Evolutionary conservation across 208 protist species (phyloP), one percentile per base, ranked within the genome.

Genomic region (Endotrypanum monterogeii): DNA sequence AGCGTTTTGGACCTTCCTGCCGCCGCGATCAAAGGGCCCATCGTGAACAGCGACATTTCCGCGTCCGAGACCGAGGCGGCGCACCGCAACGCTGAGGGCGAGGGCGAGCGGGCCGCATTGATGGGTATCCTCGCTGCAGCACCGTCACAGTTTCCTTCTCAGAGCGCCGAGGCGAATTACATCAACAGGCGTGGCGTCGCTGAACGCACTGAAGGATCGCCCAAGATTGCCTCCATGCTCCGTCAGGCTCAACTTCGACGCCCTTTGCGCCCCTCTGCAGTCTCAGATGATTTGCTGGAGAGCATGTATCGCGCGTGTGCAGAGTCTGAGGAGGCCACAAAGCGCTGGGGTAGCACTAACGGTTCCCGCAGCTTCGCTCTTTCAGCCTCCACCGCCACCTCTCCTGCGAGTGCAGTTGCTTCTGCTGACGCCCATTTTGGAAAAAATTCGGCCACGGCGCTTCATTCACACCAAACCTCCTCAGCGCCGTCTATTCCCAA

Each of bases 1-100:
- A 83, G 86, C 41, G 39, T 87, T 20, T 77, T 94, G 16, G 86
- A 91, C 25, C 65, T 50, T 18, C 73, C 80, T 1, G 39, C 60
- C 2, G 54, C 55, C 48, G 23, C 30, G 50, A 70, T 12, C 2
- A 41, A 52, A 50, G 12, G 20, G 28, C 32, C 32, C 6, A 39
- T 39, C 66, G 18, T 30, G 16, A 58, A 69, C 23, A n/a, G 48
- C n/a, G 44, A 67, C 7, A 16, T 28, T 1, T 28, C 41, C 23
- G 30, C 65, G 60, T 46, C 8, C 0, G 60, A 65, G 60, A 44
- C 35, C 37, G n/a, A 23, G 37, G 37, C 60, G 23, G 50, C 16
- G 30, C 55, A 63, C 11, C 57, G 50, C 23, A 79, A 84, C 46
- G 6, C 28, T 8, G 83, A 74, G 54, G 55, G 71, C 4, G 83